Evolutionary conservation across 2,329 filamentous ascomycete species (phyloP), one percentile per base, ranked within the genome.

Genomic region (Penicillium sclerotigenum): DNA sequence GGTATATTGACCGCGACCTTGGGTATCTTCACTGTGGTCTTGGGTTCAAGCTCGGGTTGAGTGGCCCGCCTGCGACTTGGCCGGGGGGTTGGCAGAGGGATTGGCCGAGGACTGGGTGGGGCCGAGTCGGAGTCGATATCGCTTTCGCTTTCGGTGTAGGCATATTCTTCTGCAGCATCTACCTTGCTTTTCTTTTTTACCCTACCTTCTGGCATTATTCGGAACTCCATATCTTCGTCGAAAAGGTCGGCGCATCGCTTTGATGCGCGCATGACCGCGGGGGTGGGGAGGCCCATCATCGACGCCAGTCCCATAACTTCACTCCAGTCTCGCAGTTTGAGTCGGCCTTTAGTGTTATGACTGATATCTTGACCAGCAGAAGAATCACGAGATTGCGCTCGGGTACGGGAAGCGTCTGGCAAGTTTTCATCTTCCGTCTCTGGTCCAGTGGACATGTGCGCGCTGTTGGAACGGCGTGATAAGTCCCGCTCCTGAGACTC

Each of bases 251-350:
- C 84, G 66, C 92, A 97, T 47, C 93, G 83, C 66, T 86, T 80
- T 2, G 88, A 83, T 0, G 91, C 83, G 29, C 89, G 83, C 50
- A 85, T 82, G 13, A 97, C 74, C 0, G 86, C 87, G 1, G 77
- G 72, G 0, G 79, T 72, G 1, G 88, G 77, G 73, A 91, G 92
- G 0, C 89, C 90, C 2, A 83, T 83, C 47, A 95, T 75, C 0
- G 89, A 82, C 3, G 93, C 93, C 0, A 91, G 80, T 0, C 89
- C 89, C 28, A 97, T 75, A 1, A 97, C 83, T 62, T 96, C 90
- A 62, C 86, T 88, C 93, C 93, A 97, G 74, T 95, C 89, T 22
- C 89, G 82, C 13, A 85, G 75, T 28, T 68, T 68, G 34, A 67
- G 65, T 51, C 58, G 63, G 54, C 33, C 54, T 20, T 31, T 59